A percentile compares a stretch with the other conserved stretches of the same genome.
phyloP scores from a whole-genome alignment of 352 stramenopile species.

The Globisporangium spiculum region DNA sequence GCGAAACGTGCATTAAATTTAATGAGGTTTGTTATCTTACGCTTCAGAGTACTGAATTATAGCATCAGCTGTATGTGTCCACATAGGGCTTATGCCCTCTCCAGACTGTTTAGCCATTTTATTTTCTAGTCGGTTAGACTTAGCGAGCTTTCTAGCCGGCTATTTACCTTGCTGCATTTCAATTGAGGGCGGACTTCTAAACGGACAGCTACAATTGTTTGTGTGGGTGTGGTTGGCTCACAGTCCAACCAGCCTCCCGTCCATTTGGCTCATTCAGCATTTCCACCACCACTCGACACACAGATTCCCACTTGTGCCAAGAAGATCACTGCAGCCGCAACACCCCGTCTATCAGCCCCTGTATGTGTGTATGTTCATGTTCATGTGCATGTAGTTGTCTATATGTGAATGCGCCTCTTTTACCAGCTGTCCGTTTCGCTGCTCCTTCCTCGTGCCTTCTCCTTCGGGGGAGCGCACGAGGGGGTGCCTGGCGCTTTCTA shows the following conservation, averaged over 20 bases:
- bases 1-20: too few species aligned
- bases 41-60: too few species aligned
- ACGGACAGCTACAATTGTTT: neutral
- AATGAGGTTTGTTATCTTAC: too few species aligned
- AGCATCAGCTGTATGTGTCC: too few species aligned
- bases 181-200: neutral
- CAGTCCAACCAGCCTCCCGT: neutral
- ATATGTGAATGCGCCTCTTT: constrained; percentile 34
- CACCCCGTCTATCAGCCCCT: neutral
- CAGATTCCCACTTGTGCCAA: too few species aligned
- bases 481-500: constrained; percentile 17
- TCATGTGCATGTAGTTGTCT: neutral
- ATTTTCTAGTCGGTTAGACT: too few species aligned
- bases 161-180: too few species aligned
- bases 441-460: constrained; percentile 13
- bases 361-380: neutral
- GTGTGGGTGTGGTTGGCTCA: neutral
- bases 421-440: constrained; percentile 58
- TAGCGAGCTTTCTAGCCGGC: too few species aligned
- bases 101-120: too few species aligned
- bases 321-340: neutral
- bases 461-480: constrained; percentile 5
- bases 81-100: too few species aligned
- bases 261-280: neutral
- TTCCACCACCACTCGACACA: neutral